These are phyloP conservation scores for Phaeosphaeria sp. DNA, from an alignment of 2,329 filamentous ascomycete species.

Conservation along the genomic window DNA sequence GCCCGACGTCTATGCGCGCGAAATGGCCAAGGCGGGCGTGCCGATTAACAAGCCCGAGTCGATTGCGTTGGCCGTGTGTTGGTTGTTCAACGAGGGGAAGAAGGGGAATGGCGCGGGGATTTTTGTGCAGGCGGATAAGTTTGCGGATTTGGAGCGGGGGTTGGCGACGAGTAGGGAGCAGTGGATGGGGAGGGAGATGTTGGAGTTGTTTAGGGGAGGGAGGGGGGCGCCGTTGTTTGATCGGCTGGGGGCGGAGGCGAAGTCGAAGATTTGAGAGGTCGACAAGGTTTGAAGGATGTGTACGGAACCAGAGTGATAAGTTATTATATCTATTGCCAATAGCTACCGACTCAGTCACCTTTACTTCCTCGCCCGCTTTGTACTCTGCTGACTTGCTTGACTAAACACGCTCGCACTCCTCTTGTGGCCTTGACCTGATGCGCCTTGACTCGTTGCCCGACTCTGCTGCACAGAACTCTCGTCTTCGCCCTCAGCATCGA, in stretches of 20 bases:
- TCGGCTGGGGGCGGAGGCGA: constrained; percentile 29
- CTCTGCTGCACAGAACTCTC: constrained; percentile 39
- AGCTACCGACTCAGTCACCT: constrained; percentile 20
- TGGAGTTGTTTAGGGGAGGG: constrained; percentile 57
- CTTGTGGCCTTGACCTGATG: constrained; percentile 62
- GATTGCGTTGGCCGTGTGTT: constrained; percentile 54
- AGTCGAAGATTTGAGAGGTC: constrained; percentile 33
- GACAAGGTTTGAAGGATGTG: too few relatives aligned
- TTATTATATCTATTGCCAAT: background rate
- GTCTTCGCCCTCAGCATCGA: constrained; percentile 44
- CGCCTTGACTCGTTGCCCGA: constrained; percentile 33
- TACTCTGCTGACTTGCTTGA: constrained; percentile 47
- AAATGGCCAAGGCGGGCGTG: constrained; percentile 54
- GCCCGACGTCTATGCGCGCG: constrained; percentile 50
- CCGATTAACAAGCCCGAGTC: constrained; percentile 57
- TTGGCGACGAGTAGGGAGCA: constrained; percentile 53
- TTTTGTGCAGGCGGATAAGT: constrained; percentile 53
- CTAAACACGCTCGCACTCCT: constrained; percentile 85
- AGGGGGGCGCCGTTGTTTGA: constrained; percentile 44
- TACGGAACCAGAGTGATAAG: too few relatives aligned
- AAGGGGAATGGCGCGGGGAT: constrained; percentile 56
- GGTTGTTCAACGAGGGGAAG: constrained; percentile 53
- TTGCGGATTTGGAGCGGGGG: constrained; percentile 55
- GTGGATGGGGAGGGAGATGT: constrained; percentile 61
- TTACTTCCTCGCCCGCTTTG: constrained; percentile 43